Evolutionary conservation across 2,329 filamentous ascomycete species (phyloP).

Genomic region (Pestalotiopsis sp.): DNA sequence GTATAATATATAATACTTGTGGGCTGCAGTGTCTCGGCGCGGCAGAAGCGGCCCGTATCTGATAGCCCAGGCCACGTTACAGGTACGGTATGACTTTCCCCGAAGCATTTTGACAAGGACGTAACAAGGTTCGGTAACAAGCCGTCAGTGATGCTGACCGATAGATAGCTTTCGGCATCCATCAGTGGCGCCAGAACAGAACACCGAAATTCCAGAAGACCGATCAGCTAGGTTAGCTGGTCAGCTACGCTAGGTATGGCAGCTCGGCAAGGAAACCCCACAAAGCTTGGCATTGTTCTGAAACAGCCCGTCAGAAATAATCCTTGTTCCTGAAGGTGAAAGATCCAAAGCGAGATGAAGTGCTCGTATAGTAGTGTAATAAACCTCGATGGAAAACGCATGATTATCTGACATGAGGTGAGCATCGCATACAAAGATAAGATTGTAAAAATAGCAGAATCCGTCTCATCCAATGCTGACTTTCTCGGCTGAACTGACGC

Average conservation of each 20-base stretch:
- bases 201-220: background rate
- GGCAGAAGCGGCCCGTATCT: no score
- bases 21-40: no score
- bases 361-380: background rate
- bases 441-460: background rate
- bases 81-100: no score
- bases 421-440: background rate
- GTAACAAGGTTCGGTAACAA: no score
- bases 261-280: background rate
- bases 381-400: background rate
- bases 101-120: no score
- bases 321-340: background rate
- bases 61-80: no score
- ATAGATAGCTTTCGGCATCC: no score
- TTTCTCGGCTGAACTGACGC: background rate
- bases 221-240: background rate
- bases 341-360: background rate
- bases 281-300: conserved; percentile 9
- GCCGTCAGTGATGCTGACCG: no score
- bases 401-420: background rate
- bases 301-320: background rate
- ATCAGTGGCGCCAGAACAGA: no score
- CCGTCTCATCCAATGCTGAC: background rate
- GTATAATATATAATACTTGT: no score
- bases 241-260: background rate